A percentile compares a stretch with the other conserved stretches of the same genome.
These are phyloP conservation scores for Podaxis sp. DNA, from an alignment of 768 basidiomycete genomes.

Conservation along the genomic window DNA sequence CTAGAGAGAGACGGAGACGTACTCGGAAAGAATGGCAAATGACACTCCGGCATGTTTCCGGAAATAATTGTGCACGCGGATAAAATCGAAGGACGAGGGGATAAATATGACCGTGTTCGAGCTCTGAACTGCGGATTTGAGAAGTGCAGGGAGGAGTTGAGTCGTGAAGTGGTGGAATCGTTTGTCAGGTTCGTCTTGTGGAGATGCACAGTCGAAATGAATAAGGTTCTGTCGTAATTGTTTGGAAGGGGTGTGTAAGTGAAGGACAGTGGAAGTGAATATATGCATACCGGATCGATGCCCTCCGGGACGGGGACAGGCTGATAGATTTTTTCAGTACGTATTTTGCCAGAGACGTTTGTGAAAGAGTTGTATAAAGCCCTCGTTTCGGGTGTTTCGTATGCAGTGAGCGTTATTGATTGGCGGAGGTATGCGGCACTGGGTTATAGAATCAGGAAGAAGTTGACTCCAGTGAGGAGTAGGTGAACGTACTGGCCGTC, in stretches of 20 bases:
- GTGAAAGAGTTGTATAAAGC: slow-evolving; percentile 76
- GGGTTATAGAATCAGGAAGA: neutral
- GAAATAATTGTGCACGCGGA: slow-evolving; percentile 86
- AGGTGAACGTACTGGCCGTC: slow-evolving; percentile 70
- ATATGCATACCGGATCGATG: slow-evolving; percentile 70
- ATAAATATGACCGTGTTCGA: slow-evolving; percentile 86
- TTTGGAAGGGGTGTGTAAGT: neutral
- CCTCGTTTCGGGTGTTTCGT: slow-evolving; percentile 88
- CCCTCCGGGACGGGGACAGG: slow-evolving; percentile 82
- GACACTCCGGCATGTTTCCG: slow-evolving; percentile 67
- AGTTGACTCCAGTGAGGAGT: neutral
- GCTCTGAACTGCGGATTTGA: slow-evolving; percentile 94
- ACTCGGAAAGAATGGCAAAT: slow-evolving; percentile 92
- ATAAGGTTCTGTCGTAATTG: slow-evolving; percentile 55
- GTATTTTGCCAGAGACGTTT: slow-evolving; percentile 85
- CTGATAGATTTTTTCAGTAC: slow-evolving; percentile 65
- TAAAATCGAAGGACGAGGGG: slow-evolving; percentile 96
- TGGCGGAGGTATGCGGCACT: slow-evolving; percentile 89
- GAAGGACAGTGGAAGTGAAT: neutral
- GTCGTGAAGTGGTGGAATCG: slow-evolving; percentile 87
- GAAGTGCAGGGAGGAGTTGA: slow-evolving; percentile 79
- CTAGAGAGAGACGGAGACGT: slow-evolving; percentile 22
- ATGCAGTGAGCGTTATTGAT: slow-evolving; percentile 81
- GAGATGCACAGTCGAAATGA: slow-evolving; percentile 68
- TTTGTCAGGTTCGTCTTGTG: slow-evolving; percentile 81